phyloP scores from a whole-genome alignment of 768 basidiomycete genomes.

The Tricholomella constricta region DNA sequence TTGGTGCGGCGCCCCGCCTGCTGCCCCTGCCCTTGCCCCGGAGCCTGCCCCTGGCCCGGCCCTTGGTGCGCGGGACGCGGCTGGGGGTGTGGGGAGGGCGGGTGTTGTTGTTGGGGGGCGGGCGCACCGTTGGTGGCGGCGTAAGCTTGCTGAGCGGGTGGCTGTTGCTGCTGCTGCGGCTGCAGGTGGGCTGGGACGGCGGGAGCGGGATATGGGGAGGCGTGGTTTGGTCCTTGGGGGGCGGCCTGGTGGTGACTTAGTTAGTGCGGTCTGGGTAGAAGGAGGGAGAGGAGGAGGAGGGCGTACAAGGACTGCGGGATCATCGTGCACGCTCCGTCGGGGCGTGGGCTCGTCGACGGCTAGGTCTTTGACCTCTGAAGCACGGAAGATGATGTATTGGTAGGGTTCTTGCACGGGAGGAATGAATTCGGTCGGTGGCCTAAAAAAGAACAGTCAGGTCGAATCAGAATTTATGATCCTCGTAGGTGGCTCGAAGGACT shows the following conservation, averaged over 20 bases:
- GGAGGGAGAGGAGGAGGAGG: constrained; percentile 11
- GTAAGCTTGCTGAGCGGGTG: constrained; percentile 26
- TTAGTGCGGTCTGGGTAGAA: background rate
- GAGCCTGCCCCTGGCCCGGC: no score
- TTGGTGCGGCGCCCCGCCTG: constrained; percentile 34
- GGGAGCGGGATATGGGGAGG: constrained; percentile 13
- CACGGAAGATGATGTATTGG: constrained; percentile 89
- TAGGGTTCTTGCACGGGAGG: constrained; percentile 84
- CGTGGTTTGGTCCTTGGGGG: constrained; percentile 10
- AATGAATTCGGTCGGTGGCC: constrained; percentile 76
- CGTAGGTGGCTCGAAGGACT: constrained; percentile 25
- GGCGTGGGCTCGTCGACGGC: constrained; percentile 72
- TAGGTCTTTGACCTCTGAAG: constrained; percentile 88
- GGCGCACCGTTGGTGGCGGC: constrained; percentile 26
- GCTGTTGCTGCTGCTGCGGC: background rate
- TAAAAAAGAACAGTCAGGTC: constrained; percentile 23
- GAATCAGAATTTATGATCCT: no score
- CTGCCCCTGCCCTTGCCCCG: no score
- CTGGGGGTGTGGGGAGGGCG: constrained; percentile 7
- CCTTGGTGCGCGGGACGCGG: background rate
- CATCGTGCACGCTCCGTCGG: constrained; percentile 71
- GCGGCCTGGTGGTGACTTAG: constrained; percentile 5
- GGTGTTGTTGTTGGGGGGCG: constrained; percentile 22
- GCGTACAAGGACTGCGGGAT: constrained; percentile 73
- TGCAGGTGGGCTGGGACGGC: constrained; percentile 11